Evolutionary conservation across 768 basidiomycete species (phyloP).

Genomic region (Atractiella rhizophila): DNA sequence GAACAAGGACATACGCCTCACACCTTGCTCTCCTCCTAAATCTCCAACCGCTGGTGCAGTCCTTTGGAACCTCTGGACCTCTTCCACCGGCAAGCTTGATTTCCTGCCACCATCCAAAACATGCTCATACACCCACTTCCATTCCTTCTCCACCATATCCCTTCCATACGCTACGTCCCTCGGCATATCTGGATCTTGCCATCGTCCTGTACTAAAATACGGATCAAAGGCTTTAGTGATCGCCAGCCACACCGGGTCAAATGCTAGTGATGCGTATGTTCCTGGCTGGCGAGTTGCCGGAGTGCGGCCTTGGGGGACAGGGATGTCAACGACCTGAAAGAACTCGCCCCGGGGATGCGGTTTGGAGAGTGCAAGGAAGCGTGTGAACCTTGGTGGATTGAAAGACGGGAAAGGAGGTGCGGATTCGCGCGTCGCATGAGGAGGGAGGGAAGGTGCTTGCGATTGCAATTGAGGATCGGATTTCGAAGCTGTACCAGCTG

Average conservation of each 20-base stretch:
- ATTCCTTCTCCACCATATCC: slow-evolving; percentile 33
- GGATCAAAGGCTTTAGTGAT: slow-evolving; percentile 68
- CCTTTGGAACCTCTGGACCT: slow-evolving; percentile 39
- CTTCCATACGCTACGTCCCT: slow-evolving; percentile 29
- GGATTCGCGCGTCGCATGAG: slow-evolving; percentile 64
- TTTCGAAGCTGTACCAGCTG: not conserved
- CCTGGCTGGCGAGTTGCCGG: too few relatives aligned
- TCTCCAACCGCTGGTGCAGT: slow-evolving; percentile 27
- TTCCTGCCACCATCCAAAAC: slow-evolving; percentile 13
- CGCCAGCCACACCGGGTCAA: slow-evolving; percentile 52
- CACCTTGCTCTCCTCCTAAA: slow-evolving; percentile 22
- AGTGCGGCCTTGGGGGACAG: not conserved
- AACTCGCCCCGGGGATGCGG: not conserved
- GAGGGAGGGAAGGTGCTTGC: slow-evolving; percentile 48
- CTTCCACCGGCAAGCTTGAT: slow-evolving; percentile 26
- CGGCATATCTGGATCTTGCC: slow-evolving; percentile 35
- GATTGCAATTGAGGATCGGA: not conserved
- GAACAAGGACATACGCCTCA: slow-evolving; percentile 22
- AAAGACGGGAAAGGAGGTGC: slow-evolving; percentile 60
- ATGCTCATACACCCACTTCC: slow-evolving; percentile 37
- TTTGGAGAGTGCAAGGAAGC: too few relatives aligned
- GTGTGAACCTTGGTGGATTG: slow-evolving; percentile 1
- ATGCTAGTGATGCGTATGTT: too few relatives aligned
- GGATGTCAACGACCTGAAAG: slow-evolving; percentile 13
- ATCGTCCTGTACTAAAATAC: slow-evolving; percentile 37